Base-by-base conservation (phyloP, 768 basidiomycete genomes). In the Antrodiella citrinella region DNA sequence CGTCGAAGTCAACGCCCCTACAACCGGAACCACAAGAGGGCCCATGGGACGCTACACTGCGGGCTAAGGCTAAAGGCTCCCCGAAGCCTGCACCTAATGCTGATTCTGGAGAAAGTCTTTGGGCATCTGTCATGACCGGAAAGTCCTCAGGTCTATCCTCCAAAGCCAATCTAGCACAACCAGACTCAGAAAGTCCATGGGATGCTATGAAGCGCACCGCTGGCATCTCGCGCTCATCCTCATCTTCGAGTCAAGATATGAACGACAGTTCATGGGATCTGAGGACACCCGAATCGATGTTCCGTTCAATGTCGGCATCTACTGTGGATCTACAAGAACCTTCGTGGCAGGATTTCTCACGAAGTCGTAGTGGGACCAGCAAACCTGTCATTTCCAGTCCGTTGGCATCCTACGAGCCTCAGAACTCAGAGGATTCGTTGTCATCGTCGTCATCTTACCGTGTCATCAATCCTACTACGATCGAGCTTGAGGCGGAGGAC, bases 401-500 rank as follows among this genome's bases (percentile, higher is more conserved):
- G 11, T 15, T 18, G 15, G n/a, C 25, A 19, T 39, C 21, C 9
- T 13, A 10, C 23, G 11, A 3, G 5, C 4, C 19, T 7, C 19
- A 41, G 48, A 41, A 4, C 4, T 23, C 13, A 15, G 22, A 39
- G 19, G 30, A 4, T 12, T 23, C 24, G 23, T 21, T 23, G 9
- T 15, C 10, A 4, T 21, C 35, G 9, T 15, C 10, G 5, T 4
- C 47, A 19, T 20, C 47, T 15, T 24, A 50, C 24, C 21, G 35
- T n/a, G 48, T 51, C 47, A 47, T 54, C 26, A 51, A 45, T 45
- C 54, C 54, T 13, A 45, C 51, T 1, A 40, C 48, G 19, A 25
- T 54, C n/a, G 54, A 54, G 23, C 40, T 54, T 18, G 54, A 51
- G 39, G 49, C 44, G 35, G 54, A 49, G 19, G 35, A 44, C 7